A percentile compares a stretch with the other conserved stretches of the same genome.
Conservation (phyloP, 106 monocot genomes). For the Dioscorea zingiberensis region DNA sequence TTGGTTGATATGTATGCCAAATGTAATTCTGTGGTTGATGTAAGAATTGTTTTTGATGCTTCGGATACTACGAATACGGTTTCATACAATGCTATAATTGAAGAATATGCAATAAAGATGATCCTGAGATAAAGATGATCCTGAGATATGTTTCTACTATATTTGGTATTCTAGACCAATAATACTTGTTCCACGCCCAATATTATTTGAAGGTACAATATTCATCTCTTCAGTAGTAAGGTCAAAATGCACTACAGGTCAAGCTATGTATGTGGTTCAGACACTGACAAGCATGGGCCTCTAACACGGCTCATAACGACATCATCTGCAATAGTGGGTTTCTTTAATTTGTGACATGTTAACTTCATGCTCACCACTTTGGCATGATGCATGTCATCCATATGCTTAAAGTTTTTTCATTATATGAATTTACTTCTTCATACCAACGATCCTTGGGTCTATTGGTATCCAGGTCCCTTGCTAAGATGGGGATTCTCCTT, state of each 20-base stretch:
- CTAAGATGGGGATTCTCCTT: too few species aligned
- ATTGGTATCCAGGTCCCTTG: too few species aligned
- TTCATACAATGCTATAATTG: too few species aligned
- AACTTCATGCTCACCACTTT: slow-evolving; percentile 24
- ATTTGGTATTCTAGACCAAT: slow-evolving; percentile 89
- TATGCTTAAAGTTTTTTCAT: slow-evolving; percentile 8
- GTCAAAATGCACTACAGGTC: slow-evolving; percentile 15
- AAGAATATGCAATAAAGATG: too few species aligned
- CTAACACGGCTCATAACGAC: slow-evolving; percentile 36
- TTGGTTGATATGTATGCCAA: too few species aligned
- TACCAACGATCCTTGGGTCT: too few species aligned
- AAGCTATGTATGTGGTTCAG: slow-evolving; percentile 30
- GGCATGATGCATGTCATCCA: slow-evolving; percentile 13
- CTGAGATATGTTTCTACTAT: too few species aligned
- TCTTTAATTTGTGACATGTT: slow-evolving; percentile 20
- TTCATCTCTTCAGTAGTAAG: slow-evolving; percentile 36
- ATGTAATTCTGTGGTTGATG: too few species aligned
- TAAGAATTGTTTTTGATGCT: too few species aligned
- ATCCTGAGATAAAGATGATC: too few species aligned
- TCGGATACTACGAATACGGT: too few species aligned
- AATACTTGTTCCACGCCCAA: slow-evolving; percentile 81
- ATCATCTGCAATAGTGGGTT: slow-evolving; percentile 15
- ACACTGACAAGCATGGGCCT: slow-evolving; percentile 61
- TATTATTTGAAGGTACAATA: slow-evolving; percentile 53
- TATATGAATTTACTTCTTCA: too few species aligned